Conservation (phyloP, 345 rosid species). For the Carallia brachiata region DNA sequence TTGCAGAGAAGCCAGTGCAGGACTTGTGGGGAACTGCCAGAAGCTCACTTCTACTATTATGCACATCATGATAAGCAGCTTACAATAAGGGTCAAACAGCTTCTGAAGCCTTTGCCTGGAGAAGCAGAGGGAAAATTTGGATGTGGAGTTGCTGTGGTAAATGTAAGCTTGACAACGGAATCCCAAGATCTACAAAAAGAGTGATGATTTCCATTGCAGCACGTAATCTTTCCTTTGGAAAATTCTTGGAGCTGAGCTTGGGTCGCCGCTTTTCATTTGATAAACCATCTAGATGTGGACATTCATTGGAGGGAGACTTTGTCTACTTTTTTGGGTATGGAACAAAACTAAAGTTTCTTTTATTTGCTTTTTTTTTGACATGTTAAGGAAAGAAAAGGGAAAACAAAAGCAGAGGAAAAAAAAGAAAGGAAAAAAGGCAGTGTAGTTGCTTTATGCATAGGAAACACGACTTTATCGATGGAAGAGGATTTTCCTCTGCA, state of each 20-base stretch:
- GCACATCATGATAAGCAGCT: slow-evolving; percentile 82
- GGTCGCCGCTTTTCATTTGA: slow-evolving; percentile 42
- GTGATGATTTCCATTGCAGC: slow-evolving; percentile 75
- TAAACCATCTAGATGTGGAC: slow-evolving; percentile 72
- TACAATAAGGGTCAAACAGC: slow-evolving; percentile 63
- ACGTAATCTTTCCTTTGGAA: slow-evolving; percentile 79
- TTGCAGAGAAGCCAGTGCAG: slow-evolving; percentile 67
- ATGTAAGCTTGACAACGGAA: slow-evolving; percentile 56
- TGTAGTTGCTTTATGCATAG: not conserved
- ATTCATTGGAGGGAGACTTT: slow-evolving; percentile 69
- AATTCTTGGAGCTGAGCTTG: slow-evolving; percentile 93
- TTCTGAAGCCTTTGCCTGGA: slow-evolving; percentile 55
- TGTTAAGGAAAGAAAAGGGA: not conserved
- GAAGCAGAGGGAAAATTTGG: slow-evolving; percentile 81
- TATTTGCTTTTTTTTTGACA: not conserved
- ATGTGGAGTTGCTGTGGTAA: slow-evolving; percentile 94
- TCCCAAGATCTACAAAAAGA: slow-evolving; percentile 66
- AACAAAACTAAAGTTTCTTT: slow-evolving; percentile 1
- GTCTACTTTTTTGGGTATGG: slow-evolving; percentile 94
- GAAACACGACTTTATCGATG: too few relatives aligned
- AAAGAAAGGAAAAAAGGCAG: not conserved
- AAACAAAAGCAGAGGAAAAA: not conserved
- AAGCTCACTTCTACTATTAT: slow-evolving; percentile 78
- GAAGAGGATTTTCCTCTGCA: not conserved
- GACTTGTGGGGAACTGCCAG: slow-evolving; percentile 62